Evolutionary conservation across 2,329 filamentous ascomycete species (phyloP).

Genomic region (Zalaria sp.): DNA sequence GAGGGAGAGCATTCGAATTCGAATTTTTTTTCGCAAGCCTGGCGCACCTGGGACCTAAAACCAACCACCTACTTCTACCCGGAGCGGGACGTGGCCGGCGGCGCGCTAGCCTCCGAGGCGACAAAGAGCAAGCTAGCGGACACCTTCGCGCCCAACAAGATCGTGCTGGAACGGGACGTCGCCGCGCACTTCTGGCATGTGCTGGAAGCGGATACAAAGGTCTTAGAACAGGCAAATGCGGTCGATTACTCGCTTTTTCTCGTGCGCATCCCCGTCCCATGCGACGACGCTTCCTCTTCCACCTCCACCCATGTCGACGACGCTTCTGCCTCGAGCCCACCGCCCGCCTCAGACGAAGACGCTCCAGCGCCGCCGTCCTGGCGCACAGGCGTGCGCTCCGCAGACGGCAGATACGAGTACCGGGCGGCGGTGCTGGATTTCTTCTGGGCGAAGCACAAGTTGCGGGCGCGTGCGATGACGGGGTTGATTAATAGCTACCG

Average conservation of each 20-base stretch:
- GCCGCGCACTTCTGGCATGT: slow-evolving; percentile 41
- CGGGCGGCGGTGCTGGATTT: slow-evolving; percentile 58
- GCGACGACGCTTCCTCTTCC: slow-evolving; percentile 1
- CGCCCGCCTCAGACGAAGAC: neutral
- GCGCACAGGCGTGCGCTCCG: slow-evolving; percentile 47
- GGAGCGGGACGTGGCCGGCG: slow-evolving; percentile 55
- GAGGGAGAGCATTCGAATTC: neutral
- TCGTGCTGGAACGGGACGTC: slow-evolving; percentile 41
- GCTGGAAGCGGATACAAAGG: slow-evolving; percentile 47
- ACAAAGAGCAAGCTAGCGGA: slow-evolving; percentile 54
- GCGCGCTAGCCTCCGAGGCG: slow-evolving; percentile 46
- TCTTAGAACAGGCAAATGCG: slow-evolving; percentile 48
- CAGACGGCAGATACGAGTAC: slow-evolving; percentile 53
- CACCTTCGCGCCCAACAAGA: slow-evolving; percentile 47
- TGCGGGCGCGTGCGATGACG: slow-evolving; percentile 52
- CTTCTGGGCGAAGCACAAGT: slow-evolving; percentile 63
- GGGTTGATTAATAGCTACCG: slow-evolving; percentile 43
- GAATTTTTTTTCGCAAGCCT: slow-evolving; percentile 21
- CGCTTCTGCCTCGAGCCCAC: slow-evolving; percentile 15
- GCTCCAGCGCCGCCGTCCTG: slow-evolving; percentile 29
- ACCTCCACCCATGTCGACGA: neutral
- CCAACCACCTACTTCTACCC: slow-evolving; percentile 64
- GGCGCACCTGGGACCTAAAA: slow-evolving; percentile 65
- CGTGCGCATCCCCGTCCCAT: slow-evolving; percentile 36
- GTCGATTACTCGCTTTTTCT: slow-evolving; percentile 67